A percentile compares a stretch with the other conserved stretches of the same genome.
Conservation (phyloP, 768 basidiomycete genomes). For the Tricholoma hemisulphureum region DNA sequence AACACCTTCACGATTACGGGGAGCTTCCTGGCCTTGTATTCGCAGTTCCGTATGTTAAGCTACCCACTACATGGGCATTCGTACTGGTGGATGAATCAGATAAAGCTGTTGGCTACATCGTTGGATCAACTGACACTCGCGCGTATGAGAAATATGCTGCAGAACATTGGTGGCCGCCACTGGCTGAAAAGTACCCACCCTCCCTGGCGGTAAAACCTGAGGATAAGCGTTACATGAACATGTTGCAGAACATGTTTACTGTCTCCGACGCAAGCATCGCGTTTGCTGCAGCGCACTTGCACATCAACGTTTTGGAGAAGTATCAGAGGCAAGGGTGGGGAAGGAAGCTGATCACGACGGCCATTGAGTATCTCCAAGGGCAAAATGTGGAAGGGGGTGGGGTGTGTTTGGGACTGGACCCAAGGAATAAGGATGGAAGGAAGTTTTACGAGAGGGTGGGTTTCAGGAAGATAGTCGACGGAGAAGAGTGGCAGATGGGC, state of each 20-base stretch:
- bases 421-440: constrained; percentile 57
- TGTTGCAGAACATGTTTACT: constrained; percentile 40
- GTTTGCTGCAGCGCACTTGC: constrained; percentile 73
- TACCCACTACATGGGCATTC: constrained; percentile 70
- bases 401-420: constrained; percentile 70
- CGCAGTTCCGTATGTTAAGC: constrained; percentile 71
- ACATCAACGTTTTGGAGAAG: constrained; percentile 67
- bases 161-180: constrained; percentile 64
- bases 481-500: constrained; percentile 51
- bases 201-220: constrained; percentile 34
- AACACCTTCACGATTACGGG: constrained; percentile 53
- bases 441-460: constrained; percentile 63
- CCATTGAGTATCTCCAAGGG: constrained; percentile 51
- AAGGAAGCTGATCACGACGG: constrained; percentile 54
- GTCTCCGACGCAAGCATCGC: constrained; percentile 54
- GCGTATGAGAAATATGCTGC: constrained; percentile 55
- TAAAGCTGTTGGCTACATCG: constrained; percentile 67
- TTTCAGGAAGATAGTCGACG: constrained; percentile 56
- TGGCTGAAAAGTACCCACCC: constrained; percentile 54
- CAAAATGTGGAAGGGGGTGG: constrained; percentile 41
- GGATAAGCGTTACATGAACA: constrained; percentile 45
- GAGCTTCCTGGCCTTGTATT: constrained; percentile 73
- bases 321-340: constrained; percentile 75
- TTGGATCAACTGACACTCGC: constrained; percentile 68
- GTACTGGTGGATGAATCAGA: constrained; percentile 58